Percentiles rank a stretch among this genome's conserved stretches.
Conservation (phyloP, 1,139 yeast genomes). For the Yamadazyma conglobata region DNA sequence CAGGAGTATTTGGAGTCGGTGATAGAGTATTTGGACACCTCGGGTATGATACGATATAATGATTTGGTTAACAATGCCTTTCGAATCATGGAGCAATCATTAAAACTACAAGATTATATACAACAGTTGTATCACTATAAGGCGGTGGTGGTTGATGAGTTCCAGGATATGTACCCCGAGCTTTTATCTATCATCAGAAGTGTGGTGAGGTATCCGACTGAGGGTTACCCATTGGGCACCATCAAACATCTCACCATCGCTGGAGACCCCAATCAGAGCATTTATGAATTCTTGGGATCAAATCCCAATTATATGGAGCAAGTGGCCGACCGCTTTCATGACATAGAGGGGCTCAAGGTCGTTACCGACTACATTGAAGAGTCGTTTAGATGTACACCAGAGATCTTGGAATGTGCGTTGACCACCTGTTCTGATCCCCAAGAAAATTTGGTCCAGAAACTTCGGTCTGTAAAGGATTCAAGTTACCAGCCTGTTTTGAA, state of each 20-base stretch:
- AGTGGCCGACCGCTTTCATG: conserved; percentile 24
- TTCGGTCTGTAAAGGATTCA: conserved; percentile 20
- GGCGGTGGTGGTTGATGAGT: conserved; percentile 65
- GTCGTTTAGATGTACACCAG: conserved; percentile 59
- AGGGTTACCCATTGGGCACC: conserved; percentile 10
- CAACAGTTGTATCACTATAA: conserved; percentile 25
- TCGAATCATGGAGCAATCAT: conserved; percentile 19
- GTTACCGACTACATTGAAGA: conserved; percentile 37
- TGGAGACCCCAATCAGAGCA: conserved; percentile 73
- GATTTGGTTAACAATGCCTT: conserved; percentile 34
- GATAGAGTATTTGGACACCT: conserved; percentile 21
- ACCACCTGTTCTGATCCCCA: conserved; percentile 19
- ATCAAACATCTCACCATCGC: conserved; percentile 58
- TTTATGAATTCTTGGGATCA: conserved; percentile 64
- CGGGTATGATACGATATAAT: conserved; percentile 36
- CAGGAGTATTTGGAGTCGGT: conserved; percentile 20
- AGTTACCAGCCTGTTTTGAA: conserved; percentile 32
- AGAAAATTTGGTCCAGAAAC: conserved; percentile 3
- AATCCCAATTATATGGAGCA: conserved; percentile 29
- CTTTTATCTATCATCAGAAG: conserved; percentile 43
- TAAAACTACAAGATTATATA: conserved; percentile 15
- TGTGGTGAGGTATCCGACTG: conserved; percentile 32
- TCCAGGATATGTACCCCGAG: conserved; percentile 65
- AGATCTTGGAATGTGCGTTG: conserved; percentile 44
- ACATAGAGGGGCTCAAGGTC: conserved; percentile 23